Evolutionary conservation across 2,329 filamentous ascomycete genomes (phyloP).

Genomic region (Rhynchosporium agropyri): DNA sequence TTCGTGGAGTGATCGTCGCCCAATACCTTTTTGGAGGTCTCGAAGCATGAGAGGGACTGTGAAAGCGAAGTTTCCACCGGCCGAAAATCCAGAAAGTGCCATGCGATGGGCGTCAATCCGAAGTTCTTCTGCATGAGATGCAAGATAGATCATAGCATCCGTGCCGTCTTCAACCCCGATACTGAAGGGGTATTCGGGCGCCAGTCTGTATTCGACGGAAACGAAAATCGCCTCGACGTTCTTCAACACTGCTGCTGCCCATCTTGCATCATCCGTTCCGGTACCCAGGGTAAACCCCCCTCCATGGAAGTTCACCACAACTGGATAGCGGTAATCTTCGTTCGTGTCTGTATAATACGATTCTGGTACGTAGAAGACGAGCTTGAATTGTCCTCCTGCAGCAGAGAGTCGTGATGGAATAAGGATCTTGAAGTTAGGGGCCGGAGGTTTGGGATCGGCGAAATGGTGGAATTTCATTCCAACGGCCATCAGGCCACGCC

Average conservation of each 20-base stretch:
- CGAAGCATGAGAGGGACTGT: slow-evolving; percentile 48
- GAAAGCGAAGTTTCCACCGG: slow-evolving; percentile 48
- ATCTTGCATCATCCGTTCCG: slow-evolving; percentile 65
- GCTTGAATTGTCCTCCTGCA: slow-evolving; percentile 41
- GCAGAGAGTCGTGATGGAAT: slow-evolving; percentile 40
- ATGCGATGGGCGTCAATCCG: slow-evolving; percentile 59
- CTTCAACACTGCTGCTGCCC: slow-evolving; percentile 56
- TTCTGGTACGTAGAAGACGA: slow-evolving; percentile 49
- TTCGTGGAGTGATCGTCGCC: slow-evolving; percentile 43
- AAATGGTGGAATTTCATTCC: slow-evolving; percentile 43
- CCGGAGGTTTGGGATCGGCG: slow-evolving; percentile 39
- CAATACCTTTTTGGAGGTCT: slow-evolving; percentile 46
- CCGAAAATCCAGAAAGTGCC: slow-evolving; percentile 64
- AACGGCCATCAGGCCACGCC: slow-evolving; percentile 42
- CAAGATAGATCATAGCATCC: slow-evolving; percentile 64
- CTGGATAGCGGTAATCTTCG: slow-evolving; percentile 46
- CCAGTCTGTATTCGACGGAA: slow-evolving; percentile 68
- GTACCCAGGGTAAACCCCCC: slow-evolving; percentile 67
- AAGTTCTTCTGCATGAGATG: slow-evolving; percentile 57
- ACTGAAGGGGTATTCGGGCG: slow-evolving; percentile 66
- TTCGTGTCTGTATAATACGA: slow-evolving; percentile 43
- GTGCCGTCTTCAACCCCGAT: slow-evolving; percentile 66
- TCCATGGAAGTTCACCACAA: slow-evolving; percentile 68
- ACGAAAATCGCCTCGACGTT: slow-evolving; percentile 60
- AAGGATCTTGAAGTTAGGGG: slow-evolving; percentile 40